Percentiles rank a stretch among this genome's conserved stretches.
These are phyloP conservation scores for Solanum chmielewskii DNA, from an alignment of 257 asterid genomes.

Conservation along the genomic window DNA sequence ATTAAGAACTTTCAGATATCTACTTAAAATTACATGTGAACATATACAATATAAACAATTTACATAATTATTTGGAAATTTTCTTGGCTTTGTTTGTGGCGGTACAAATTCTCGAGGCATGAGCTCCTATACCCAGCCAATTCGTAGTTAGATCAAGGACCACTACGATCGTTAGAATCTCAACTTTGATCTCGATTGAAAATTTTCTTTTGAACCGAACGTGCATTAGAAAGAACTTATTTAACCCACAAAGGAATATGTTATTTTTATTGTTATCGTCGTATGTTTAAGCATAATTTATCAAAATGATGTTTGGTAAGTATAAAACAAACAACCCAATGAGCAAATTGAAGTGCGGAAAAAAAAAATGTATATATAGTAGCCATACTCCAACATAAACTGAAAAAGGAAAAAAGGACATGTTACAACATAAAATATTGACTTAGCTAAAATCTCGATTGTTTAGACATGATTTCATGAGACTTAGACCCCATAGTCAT, in stretches of 20 bases:
- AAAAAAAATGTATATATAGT: background rate
- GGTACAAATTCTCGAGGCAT: too few relatives aligned
- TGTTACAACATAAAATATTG: background rate
- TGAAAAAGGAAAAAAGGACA: too few relatives aligned
- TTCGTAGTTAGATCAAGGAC: too few relatives aligned
- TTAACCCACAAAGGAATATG: too few relatives aligned
- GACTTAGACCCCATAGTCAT: too few relatives aligned
- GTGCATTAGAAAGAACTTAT: too few relatives aligned
- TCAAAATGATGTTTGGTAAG: background rate
- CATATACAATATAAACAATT: background rate
- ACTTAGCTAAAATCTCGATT: background rate
- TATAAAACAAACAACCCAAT: background rate
- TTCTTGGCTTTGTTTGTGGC: too few relatives aligned
- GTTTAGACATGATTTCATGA: background rate
- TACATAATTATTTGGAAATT: background rate
- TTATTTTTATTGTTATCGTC: background rate
- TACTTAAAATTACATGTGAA: background rate
- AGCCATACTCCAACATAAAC: too few relatives aligned
- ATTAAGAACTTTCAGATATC: background rate
- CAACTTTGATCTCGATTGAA: too few relatives aligned
- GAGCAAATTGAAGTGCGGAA: background rate
- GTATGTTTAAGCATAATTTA: background rate
- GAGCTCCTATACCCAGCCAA: too few relatives aligned
- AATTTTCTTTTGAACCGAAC: accelerated
- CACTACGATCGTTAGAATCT: too few relatives aligned